These are phyloP conservation scores for Solanum chacoense DNA, from an alignment of 305 asterid species.

Conservation along the genomic window DNA sequence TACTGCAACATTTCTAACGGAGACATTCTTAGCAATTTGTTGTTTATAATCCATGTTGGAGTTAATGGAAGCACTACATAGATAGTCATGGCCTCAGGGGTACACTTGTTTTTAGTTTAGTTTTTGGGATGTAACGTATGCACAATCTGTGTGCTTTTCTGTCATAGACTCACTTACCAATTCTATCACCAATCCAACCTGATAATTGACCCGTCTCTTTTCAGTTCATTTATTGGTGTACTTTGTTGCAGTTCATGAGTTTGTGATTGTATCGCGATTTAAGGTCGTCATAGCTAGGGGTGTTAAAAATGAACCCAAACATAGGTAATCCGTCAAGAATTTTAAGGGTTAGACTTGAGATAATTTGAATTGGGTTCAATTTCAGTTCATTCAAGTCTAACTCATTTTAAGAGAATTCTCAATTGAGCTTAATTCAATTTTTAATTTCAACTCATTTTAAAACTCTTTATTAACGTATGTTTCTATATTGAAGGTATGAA, in stretches of 20 bases:
- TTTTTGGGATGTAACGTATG: neutral
- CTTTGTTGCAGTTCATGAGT: neutral
- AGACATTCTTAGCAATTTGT: neutral
- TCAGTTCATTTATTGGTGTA: neutral
- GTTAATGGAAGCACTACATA: neutral
- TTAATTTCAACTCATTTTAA: no score
- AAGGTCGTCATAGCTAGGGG: neutral
- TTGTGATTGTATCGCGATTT: neutral
- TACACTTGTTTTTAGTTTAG: neutral
- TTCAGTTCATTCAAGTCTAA: no score
- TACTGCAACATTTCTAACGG: neutral
- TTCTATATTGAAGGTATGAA: no score
- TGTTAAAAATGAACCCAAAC: no score
- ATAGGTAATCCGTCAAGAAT: no score
- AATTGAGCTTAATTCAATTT: no score
- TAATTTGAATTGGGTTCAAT: no score
- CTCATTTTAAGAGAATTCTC: no score
- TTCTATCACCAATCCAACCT: neutral
- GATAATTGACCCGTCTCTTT: neutral
- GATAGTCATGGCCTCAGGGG: neutral
- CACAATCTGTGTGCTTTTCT: neutral
- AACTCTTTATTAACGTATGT: no score
- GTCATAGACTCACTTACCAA: neutral
- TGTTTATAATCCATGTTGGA: neutral
- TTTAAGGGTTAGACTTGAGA: no score